A percentile compares a stretch with the other conserved stretches of the same genome.
These are phyloP conservation scores for Aspergillus udagawae DNA, from an alignment of 2,329 filamentous ascomycete species.

Conservation along the genomic window DNA sequence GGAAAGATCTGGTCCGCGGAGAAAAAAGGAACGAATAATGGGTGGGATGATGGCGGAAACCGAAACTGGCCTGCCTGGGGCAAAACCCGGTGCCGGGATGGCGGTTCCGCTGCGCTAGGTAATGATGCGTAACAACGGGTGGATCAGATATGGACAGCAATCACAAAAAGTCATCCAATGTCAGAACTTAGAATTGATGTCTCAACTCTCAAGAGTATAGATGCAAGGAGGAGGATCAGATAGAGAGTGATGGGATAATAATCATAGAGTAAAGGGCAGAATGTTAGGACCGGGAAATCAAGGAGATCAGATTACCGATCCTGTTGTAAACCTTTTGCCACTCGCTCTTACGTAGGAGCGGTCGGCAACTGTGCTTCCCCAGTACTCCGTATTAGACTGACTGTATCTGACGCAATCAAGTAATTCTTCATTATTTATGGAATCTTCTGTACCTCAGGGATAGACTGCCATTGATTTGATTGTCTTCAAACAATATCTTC, in stretches of 20 bases:
- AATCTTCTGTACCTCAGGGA: not conserved
- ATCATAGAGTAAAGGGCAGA: not conserved
- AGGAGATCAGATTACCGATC: not conserved
- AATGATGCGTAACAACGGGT: conserved; percentile 7
- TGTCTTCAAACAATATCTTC: not conserved
- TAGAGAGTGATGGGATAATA: not conserved
- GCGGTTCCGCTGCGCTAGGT: conserved; percentile 18
- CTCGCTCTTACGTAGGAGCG: conserved; percentile 2
- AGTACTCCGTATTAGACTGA: not conserved
- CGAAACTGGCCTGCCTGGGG: conserved; percentile 13
- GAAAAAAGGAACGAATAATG: conserved; percentile 3
- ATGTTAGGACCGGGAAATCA: not conserved
- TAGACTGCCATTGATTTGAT: too few relatives aligned
- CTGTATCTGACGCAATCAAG: not conserved
- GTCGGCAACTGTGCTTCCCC: conserved; percentile 13
- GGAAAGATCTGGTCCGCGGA: conserved; percentile 1
- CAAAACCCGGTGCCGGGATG: conserved; percentile 17
- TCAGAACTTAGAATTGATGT: not conserved
- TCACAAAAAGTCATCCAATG: conserved; percentile 1
- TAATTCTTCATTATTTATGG: not conserved
- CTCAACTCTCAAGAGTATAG: not conserved
- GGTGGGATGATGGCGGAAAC: conserved; percentile 17
- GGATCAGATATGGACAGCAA: not conserved
- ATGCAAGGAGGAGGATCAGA: not conserved
- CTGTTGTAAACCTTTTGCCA: conserved; percentile 1